Evolutionary conservation across 495 filamentous ascomycete genomes (phyloP).

Genomic region (Neurospora africana): DNA sequence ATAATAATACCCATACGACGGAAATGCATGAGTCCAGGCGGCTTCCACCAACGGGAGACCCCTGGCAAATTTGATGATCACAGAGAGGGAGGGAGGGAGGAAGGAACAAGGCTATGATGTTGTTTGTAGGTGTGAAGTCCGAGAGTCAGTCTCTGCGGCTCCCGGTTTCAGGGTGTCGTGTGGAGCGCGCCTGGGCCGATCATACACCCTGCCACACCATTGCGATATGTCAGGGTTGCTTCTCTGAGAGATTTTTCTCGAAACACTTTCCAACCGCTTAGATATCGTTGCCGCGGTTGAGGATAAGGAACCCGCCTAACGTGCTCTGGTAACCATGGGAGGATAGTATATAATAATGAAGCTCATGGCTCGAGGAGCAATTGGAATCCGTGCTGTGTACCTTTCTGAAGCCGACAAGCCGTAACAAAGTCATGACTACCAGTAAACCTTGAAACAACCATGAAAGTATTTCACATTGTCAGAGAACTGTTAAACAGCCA

Average conservation of each 20-base stretch:
- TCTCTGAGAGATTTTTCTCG: not conserved
- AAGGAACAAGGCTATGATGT: not conserved
- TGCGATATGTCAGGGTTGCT: not conserved
- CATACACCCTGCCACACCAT: not conserved
- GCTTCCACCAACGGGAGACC: not conserved
- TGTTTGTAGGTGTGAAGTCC: not conserved
- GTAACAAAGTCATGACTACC: not conserved
- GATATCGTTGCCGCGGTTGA: not conserved
- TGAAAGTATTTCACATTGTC: not conserved
- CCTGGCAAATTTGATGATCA: not conserved
- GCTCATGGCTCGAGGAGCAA: not conserved
- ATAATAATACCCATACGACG: slow-evolving; percentile 17
- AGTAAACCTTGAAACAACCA: not conserved
- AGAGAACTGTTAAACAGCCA: not conserved
- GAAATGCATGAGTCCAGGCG: slow-evolving; percentile 2
- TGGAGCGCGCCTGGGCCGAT: not conserved
- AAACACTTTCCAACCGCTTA: not conserved
- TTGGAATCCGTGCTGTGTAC: not conserved
- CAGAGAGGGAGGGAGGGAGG: not conserved
- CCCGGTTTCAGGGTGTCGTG: not conserved
- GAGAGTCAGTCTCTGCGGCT: not conserved
- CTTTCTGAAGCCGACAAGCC: not conserved
- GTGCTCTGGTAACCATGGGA: not conserved
- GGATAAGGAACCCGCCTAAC: not conserved
- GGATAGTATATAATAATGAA: not conserved